Conservation (phyloP, 2,329 filamentous ascomycete genomes). For the Keithomyces neogunnii region DNA sequence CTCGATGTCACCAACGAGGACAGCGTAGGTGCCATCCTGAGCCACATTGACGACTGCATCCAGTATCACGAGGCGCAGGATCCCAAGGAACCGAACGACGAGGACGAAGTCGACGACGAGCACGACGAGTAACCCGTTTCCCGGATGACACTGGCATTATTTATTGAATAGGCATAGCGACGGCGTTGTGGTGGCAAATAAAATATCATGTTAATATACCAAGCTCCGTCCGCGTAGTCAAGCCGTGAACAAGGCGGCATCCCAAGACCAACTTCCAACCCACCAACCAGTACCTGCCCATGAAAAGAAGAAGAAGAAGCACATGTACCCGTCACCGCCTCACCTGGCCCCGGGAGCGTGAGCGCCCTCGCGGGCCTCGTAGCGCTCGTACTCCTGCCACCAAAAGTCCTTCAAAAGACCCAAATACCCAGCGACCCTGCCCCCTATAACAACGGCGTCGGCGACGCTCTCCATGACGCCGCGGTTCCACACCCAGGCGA, state of each 20-base stretch:
- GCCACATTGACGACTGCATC: conserved; percentile 90
- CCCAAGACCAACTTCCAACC: too few relatives aligned
- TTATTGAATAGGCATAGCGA: conserved; percentile 29
- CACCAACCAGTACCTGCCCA: neutral
- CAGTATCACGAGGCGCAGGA: conserved; percentile 93
- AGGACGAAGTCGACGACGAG: conserved; percentile 34
- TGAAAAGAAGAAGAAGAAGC: neutral
- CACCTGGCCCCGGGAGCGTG: too few relatives aligned
- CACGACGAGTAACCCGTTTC: conserved; percentile 19
- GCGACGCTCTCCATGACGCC: conserved; percentile 55
- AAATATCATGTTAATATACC: too few relatives aligned
- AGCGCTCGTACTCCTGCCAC: conserved; percentile 44
- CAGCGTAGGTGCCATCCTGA: conserved; percentile 74
- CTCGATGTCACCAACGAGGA: conserved; percentile 87
- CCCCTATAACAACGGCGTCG: conserved; percentile 42
- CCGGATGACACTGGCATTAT: too few relatives aligned
- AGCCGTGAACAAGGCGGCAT: too few relatives aligned
- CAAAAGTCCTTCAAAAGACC: conserved; percentile 45
- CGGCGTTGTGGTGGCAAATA: conserved; percentile 23
- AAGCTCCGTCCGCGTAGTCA: too few relatives aligned
- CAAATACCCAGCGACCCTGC: conserved; percentile 37
- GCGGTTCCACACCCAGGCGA: conserved; percentile 53
- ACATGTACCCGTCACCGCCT: too few relatives aligned
- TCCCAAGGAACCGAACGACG: conserved; percentile 69
- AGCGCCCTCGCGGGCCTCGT: conserved; percentile 7